Percentiles rank a stretch among this genome's conserved stretches.
These are phyloP conservation scores for Neonectria ditissima DNA, from an alignment of 2,329 filamentous ascomycete genomes.

Conservation along the genomic window DNA sequence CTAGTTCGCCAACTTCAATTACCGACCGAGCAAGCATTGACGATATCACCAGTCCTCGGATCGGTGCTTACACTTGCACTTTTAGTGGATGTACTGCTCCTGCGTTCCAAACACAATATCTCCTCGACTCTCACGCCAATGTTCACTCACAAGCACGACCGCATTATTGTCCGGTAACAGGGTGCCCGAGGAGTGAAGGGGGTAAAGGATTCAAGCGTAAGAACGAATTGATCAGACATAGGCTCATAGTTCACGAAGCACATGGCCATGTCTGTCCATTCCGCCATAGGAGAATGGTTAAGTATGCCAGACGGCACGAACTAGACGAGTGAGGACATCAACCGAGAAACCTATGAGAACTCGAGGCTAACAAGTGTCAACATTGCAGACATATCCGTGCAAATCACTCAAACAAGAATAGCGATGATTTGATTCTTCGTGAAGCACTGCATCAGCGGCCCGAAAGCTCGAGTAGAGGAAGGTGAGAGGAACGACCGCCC, in stretches of 20 bases:
- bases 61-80: slow-evolving; percentile 69
- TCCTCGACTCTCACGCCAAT: slow-evolving; percentile 83
- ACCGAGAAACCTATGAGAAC: too few species aligned
- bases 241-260: slow-evolving; percentile 85
- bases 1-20: slow-evolving; percentile 53
- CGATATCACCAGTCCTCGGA: slow-evolving; percentile 64
- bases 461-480: slow-evolving; percentile 84
- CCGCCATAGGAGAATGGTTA: slow-evolving; percentile 92
- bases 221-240: slow-evolving; percentile 80
- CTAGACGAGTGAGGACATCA: slow-evolving; percentile 78
- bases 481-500: slow-evolving; percentile 73
- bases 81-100: slow-evolving; percentile 73
- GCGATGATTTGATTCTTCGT: slow-evolving; percentile 83
- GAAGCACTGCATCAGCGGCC: slow-evolving; percentile 88
- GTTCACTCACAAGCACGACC: slow-evolving; percentile 74
- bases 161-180: slow-evolving; percentile 73
- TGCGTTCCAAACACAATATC: slow-evolving; percentile 81
- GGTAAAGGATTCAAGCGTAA: slow-evolving; percentile 79
- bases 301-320: slow-evolving; percentile 95
- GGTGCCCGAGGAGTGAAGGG: slow-evolving; percentile 70
- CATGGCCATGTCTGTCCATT: slow-evolving; percentile 97
- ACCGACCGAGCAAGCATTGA: slow-evolving; percentile 70
- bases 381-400: slow-evolving; percentile 85
- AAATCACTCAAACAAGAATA: slow-evolving; percentile 89
- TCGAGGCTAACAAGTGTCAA: background rate